Base-by-base conservation (phyloP, 345 rosid species). In the Eucalyptus camaldulensis region DNA sequence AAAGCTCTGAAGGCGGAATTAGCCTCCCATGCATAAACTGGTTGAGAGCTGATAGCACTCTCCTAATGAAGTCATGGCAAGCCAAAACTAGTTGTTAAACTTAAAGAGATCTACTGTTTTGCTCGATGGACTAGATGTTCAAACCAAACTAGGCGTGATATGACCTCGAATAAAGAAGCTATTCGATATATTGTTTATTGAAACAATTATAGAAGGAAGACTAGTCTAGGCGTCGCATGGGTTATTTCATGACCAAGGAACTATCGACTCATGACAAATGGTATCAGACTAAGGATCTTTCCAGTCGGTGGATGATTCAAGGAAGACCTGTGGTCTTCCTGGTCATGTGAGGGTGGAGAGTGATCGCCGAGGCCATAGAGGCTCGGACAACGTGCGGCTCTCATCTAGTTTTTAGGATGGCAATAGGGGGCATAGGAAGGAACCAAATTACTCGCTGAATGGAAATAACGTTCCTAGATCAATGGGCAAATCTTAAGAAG, bases 351-450 rank as follows among this genome's bases (percentile, higher is more conserved):
- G 24, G 24, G 24, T 17, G 2, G 10, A 53, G 58, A 53, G 58
- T 53, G 24, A 53, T 49, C 0, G 51, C 1, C 0, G 6, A 49
- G 16, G 54, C 54, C 2, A 53, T 0, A 19, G 58, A 0, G 58
- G 24, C 5, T 53, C 5, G 1, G 0, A 53, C 58, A 19, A 53
- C 0, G 0, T 53, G 9, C 0, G 0, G 10, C 24, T 19, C 58
- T 53, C 58, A 53, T 53, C 10, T 19, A 53, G 24, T 24, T 53
- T 53, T 5, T 1, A 53, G 2, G 1, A 53, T 53, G 58, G 24
- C 0, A 53, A 53, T 53, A 53, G 1, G 58, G 58, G 24, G 58
- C 0, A 53, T 53, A 53, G 25, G 25, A 19, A 53, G 58, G 25
- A 53, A 53, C 58, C 24, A 53, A 1, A 53, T 53, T 53, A 10